Evolutionary conservation across 257 asterid genomes (phyloP).

Genomic region (Eustoma russellianum): DNA sequence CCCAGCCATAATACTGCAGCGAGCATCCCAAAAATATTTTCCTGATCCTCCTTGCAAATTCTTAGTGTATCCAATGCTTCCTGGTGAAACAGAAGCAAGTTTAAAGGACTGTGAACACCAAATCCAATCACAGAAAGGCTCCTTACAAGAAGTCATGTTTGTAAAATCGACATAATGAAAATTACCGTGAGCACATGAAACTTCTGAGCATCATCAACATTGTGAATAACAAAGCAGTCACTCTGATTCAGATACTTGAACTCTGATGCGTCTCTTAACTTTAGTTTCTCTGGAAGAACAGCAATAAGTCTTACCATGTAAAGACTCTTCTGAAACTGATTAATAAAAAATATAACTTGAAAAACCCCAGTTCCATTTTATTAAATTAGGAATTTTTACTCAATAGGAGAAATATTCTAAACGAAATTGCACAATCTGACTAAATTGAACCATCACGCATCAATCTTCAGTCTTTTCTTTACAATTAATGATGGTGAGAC

Average conservation of each 20-base stretch:
- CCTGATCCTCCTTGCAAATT: conserved; percentile 71
- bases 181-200: conserved; percentile 44
- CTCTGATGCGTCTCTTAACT: conserved; percentile 54
- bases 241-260: conserved; percentile 78
- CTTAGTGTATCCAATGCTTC: conserved; percentile 54
- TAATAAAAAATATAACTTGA: no score
- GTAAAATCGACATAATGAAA: neutral
- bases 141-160: neutral
- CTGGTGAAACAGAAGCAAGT: conserved; percentile 33
- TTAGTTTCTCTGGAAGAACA: conserved; percentile 54
- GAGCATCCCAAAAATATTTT: conserved; percentile 67
- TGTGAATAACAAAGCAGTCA: conserved; percentile 52
- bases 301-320: neutral
- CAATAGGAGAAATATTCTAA: neutral
- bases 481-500: neutral
- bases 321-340: no score
- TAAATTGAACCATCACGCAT: neutral
- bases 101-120: conserved; percentile 4
- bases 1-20: conserved; percentile 98
- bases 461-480: no score
- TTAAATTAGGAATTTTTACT: no score
- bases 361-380: neutral
- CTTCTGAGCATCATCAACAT: conserved; percentile 57
- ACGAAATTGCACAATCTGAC: no score
- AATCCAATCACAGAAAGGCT: no score